Evolutionary conservation across 257 asterid species (phyloP).

Genomic region (Euphrasia confusa): DNA sequence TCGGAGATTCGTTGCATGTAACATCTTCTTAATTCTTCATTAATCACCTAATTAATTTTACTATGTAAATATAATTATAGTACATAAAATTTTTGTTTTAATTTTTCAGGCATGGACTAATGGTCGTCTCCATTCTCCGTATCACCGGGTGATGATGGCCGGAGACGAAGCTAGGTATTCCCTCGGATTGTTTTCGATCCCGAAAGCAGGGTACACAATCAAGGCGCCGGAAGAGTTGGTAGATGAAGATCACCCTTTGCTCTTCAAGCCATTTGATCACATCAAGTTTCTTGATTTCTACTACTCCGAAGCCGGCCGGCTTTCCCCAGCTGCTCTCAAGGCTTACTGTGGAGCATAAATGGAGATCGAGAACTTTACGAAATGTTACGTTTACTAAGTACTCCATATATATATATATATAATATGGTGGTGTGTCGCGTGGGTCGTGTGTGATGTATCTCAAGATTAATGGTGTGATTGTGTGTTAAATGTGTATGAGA

Average conservation of each 20-base stretch:
- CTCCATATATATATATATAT: neutral
- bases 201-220: constrained; percentile 33
- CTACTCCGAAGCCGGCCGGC: constrained; percentile 33
- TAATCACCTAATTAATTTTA: too few species aligned
- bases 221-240: constrained; percentile 44
- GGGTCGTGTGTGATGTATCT: neutral
- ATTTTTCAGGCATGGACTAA: constrained; percentile 40
- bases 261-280: constrained; percentile 50
- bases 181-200: constrained; percentile 28
- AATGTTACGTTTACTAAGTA: neutral
- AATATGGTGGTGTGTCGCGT: neutral
- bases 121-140: constrained; percentile 40
- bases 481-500: neutral
- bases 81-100: neutral
- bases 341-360: constrained; percentile 39
- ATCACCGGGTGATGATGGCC: constrained; percentile 45
- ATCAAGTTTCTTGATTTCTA: constrained; percentile 37
- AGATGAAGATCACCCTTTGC: constrained; percentile 48
- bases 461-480: neutral
- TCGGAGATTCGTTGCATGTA: constrained; percentile 47
- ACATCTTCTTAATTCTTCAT: neutral
- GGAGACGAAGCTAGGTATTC: constrained; percentile 49
- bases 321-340: constrained; percentile 33
- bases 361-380: neutral
- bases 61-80: too few species aligned